phyloP scores from a whole-genome alignment of 2,329 filamentous ascomycete genomes.

The Orbilia brochopaga region DNA sequence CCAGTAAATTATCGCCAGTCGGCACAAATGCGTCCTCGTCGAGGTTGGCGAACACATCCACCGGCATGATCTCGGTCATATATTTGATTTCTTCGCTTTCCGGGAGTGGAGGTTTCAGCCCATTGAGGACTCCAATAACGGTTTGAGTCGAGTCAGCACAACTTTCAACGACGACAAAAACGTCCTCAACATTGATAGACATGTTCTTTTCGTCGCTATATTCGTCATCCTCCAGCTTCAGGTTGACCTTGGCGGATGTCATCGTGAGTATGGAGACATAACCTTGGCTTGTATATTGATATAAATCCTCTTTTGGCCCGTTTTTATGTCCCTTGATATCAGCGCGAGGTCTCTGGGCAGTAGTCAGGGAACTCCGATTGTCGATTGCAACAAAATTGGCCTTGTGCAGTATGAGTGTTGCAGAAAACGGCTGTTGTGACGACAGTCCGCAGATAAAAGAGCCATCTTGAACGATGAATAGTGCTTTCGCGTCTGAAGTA shows the following conservation, averaged over 20 bases:
- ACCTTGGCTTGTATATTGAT: slow-evolving; percentile 67
- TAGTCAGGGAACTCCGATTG: slow-evolving; percentile 65
- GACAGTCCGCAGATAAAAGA: slow-evolving; percentile 72
- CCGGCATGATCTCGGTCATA: slow-evolving; percentile 80
- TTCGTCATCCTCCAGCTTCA: slow-evolving; percentile 67
- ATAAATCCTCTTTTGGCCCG: slow-evolving; percentile 60
- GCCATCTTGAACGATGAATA: slow-evolving; percentile 79
- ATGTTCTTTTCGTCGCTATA: slow-evolving; percentile 70
- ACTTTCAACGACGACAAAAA: slow-evolving; percentile 87
- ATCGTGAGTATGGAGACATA: slow-evolving; percentile 88
- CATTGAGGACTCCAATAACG: slow-evolving; percentile 77
- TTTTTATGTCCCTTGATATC: slow-evolving; percentile 49
- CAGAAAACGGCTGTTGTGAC: slow-evolving; percentile 69
- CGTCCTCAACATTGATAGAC: slow-evolving; percentile 81
- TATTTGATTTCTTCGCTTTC: slow-evolving; percentile 85
- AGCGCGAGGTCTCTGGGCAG: slow-evolving; percentile 18
- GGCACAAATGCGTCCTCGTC: slow-evolving; percentile 78
- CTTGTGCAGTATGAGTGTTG: slow-evolving; percentile 74
- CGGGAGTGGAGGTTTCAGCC: slow-evolving; percentile 79
- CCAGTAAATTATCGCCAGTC: slow-evolving; percentile 30
- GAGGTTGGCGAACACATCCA: slow-evolving; percentile 89
- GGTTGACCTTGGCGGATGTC: slow-evolving; percentile 74
- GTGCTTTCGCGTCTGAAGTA: slow-evolving; percentile 73
- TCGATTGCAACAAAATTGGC: slow-evolving; percentile 84
- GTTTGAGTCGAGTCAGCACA: slow-evolving; percentile 98